phyloP scores from a whole-genome alignment of 192 early-diverging fungal genomes.

The Phlyctochytrium bullatum region DNA sequence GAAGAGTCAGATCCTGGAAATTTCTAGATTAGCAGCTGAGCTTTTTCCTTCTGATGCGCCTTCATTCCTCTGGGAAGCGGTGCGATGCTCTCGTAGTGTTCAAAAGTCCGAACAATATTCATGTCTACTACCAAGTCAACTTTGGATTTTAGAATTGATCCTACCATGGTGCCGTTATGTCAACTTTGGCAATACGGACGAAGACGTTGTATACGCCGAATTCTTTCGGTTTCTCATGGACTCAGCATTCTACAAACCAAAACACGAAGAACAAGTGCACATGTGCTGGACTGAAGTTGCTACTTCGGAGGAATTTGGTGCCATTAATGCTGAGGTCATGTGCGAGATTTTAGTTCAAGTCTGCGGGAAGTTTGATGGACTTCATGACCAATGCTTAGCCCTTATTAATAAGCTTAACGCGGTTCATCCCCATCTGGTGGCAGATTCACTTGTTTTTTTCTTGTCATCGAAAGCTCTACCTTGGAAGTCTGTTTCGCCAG shows the following conservation, averaged over 20 bases:
- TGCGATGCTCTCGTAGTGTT: conserved; percentile 40
- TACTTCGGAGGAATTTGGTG: conserved; percentile 31
- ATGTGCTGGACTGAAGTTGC: conserved; percentile 36
- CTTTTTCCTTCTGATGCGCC: conserved; percentile 40
- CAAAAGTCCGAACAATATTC: conserved; percentile 21
- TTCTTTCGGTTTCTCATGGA: conserved; percentile 54
- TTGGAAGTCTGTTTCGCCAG: conserved; percentile 16
- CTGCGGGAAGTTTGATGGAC: conserved; percentile 27
- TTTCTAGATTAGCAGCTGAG: conserved; percentile 31
- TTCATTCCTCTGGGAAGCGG: conserved; percentile 52
- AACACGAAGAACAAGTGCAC: conserved; percentile 31
- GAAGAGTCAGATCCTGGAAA: conserved; percentile 19
- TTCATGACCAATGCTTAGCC: conserved; percentile 21
- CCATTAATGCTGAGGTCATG: conserved; percentile 33
- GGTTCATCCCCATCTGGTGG: conserved; percentile 31
- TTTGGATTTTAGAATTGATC: conserved; percentile 43
- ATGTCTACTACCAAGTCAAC: conserved; percentile 31
- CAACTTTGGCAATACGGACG: conserved; percentile 25
- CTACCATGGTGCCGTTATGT: conserved; percentile 45
- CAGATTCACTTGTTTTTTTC: conserved; percentile 18
- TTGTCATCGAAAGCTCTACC: conserved; percentile 38
- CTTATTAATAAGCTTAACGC: conserved; percentile 21
- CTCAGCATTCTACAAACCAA: conserved; percentile 34
- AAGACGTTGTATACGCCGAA: conserved; percentile 40
- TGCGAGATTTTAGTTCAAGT: conserved; percentile 38